Percentiles rank a stretch among this genome's conserved stretches.
These are phyloP conservation scores for Cryphonectria parasitica DNA, from an alignment of 2,329 filamentous ascomycete species.

Conservation along the genomic window DNA sequence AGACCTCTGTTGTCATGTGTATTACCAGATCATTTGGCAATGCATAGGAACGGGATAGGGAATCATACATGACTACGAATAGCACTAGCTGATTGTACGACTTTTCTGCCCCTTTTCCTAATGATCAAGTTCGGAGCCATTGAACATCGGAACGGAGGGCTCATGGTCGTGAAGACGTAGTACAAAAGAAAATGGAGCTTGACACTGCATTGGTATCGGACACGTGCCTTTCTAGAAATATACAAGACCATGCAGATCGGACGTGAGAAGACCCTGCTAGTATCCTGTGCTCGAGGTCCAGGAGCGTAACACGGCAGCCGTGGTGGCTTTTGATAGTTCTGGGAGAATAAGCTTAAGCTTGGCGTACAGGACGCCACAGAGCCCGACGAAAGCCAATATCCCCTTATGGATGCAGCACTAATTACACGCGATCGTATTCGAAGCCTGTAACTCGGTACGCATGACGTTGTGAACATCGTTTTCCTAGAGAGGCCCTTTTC, in stretches of 20 bases:
- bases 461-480: not conserved
- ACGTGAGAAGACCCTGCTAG: not conserved
- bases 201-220: not conserved
- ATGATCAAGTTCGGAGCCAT: not conserved
- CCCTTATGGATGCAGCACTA: not conserved
- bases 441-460: not conserved
- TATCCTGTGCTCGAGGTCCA: not conserved
- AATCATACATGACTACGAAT: not conserved
- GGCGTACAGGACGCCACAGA: not conserved
- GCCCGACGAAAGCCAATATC: not conserved
- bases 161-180: not conserved
- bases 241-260: not conserved
- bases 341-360: not conserved
- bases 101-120: not conserved
- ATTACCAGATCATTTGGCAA: not conserved
- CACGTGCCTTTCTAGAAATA: not conserved
- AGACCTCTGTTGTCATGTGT: not conserved
- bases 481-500: not conserved
- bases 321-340: constrained; percentile 1
- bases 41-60: not conserved
- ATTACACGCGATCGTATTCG: not conserved
- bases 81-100: not conserved
- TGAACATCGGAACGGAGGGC: not conserved
- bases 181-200: not conserved
- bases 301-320: not conserved